Conservation (phyloP, 345 rosid species). For the Leavenworthia alabamica region DNA sequence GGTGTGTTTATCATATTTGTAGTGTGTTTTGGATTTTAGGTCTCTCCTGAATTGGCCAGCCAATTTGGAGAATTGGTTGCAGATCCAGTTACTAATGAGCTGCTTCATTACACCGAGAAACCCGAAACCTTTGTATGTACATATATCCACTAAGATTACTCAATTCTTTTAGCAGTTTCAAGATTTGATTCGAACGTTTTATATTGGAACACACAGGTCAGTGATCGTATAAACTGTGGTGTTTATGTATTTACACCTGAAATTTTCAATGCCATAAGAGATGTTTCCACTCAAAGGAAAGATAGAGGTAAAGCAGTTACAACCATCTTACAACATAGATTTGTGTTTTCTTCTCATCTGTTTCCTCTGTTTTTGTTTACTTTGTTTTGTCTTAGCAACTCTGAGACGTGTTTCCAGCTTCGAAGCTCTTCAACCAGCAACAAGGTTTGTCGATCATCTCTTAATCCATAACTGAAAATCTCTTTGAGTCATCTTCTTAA, state of each 20-base stretch:
- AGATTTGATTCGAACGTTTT: slow-evolving; percentile 1
- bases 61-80: slow-evolving; percentile 94
- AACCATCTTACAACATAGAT: neutral
- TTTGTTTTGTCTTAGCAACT: slow-evolving; percentile 46
- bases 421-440: slow-evolving; percentile 82
- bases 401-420: slow-evolving; percentile 83
- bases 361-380: slow-evolving; percentile 1
- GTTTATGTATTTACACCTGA: slow-evolving; percentile 79
- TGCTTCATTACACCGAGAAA: slow-evolving; percentile 92
- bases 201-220: slow-evolving; percentile 51
- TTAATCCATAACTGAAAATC: neutral
- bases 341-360: neutral
- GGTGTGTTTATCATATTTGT: neutral
- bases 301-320: slow-evolving; percentile 55
- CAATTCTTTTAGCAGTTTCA: neutral
- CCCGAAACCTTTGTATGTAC: slow-evolving; percentile 96
- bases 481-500: neutral
- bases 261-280: slow-evolving; percentile 66
- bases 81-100: slow-evolving; percentile 79
- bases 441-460: slow-evolving; percentile 54
- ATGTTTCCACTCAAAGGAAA: slow-evolving; percentile 56
- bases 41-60: slow-evolving; percentile 81
- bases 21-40: slow-evolving; percentile 33
- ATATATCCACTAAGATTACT: slow-evolving; percentile 22
- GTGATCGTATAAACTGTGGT: slow-evolving; percentile 84